A percentile compares a stretch with the other conserved stretches of the same genome.
Conservation (phyloP, 140 eudicot species). For the Cichorium intybus region DNA sequence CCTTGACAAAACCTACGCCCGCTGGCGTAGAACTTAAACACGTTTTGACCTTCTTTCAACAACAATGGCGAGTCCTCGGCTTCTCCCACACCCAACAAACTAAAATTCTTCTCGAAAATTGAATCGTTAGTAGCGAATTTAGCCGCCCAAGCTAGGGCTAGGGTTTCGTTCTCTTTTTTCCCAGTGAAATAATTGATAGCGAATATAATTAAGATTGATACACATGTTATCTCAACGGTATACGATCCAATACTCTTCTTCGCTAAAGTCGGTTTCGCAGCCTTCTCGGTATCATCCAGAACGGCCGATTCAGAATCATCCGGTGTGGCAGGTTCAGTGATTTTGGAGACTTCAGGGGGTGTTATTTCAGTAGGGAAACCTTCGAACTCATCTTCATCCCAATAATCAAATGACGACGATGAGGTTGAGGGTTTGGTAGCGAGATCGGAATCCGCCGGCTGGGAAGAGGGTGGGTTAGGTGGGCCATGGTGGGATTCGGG, state of each 20-base stretch:
- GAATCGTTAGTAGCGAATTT: slow-evolving; percentile 58
- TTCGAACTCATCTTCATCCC: slow-evolving; percentile 98
- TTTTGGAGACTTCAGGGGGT: slow-evolving; percentile 14
- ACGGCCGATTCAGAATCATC: slow-evolving; percentile 4
- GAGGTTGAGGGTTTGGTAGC: slow-evolving; percentile 38
- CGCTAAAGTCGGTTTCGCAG: slow-evolving; percentile 2
- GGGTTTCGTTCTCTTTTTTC: slow-evolving; percentile 67
- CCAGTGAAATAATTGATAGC: slow-evolving; percentile 68
- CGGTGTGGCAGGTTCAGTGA: slow-evolving; percentile 36
- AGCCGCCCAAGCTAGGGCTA: slow-evolving; percentile 87
- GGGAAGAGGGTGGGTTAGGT: slow-evolving; percentile 3
- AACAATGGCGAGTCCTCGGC: slow-evolving; percentile 75
- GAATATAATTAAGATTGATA: slow-evolving; percentile 47
- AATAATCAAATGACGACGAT: slow-evolving; percentile 49
- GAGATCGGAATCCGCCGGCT: slow-evolving; percentile 39
- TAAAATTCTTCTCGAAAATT: slow-evolving; percentile 77
- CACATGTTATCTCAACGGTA: slow-evolving; percentile 52
- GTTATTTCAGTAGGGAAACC: slow-evolving; percentile 47
- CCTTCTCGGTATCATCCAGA: neutral
- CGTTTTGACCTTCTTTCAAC: slow-evolving; percentile 80
- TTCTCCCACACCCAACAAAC: slow-evolving; percentile 79
- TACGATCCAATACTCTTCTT: slow-evolving; percentile 24
- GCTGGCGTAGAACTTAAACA: slow-evolving; percentile 79
- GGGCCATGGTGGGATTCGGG: slow-evolving; percentile 23
- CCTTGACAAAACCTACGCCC: slow-evolving; percentile 89